Conservation (phyloP, 2,329 filamentous ascomycete species). For the Dryadomyces sulphureus region DNA sequence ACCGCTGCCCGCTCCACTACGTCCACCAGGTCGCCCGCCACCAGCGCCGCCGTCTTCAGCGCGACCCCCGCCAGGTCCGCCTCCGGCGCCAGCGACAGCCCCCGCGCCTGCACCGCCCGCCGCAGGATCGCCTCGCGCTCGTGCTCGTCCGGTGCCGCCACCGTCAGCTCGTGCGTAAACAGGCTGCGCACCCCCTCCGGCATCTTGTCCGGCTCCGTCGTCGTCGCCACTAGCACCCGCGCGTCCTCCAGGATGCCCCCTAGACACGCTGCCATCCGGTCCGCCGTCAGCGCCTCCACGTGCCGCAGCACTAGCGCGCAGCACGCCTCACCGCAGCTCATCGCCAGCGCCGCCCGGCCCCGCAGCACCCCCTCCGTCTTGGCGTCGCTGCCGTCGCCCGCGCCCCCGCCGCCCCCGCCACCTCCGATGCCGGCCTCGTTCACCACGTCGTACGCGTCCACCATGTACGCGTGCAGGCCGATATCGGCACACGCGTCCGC, state of each 20-base stretch:
- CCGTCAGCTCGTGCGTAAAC: constrained; percentile 91
- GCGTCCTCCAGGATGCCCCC: constrained; percentile 69
- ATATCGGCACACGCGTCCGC: constrained; percentile 70
- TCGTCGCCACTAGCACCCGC: constrained; percentile 80
- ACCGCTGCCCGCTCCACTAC: constrained; percentile 82
- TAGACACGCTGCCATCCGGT: constrained; percentile 74
- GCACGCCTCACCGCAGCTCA: constrained; percentile 72
- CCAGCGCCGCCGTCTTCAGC: constrained; percentile 87
- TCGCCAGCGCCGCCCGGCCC: constrained; percentile 72
- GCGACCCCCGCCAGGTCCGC: constrained; percentile 77
- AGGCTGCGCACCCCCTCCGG: constrained; percentile 78
- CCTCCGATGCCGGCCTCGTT: constrained; percentile 66
- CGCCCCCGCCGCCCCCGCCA: neutral
- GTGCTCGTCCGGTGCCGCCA: constrained; percentile 80
- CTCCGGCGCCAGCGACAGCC: constrained; percentile 63
- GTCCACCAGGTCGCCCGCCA: constrained; percentile 86
- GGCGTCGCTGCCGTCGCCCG: constrained; percentile 58
- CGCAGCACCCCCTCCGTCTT: constrained; percentile 89
- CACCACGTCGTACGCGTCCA: constrained; percentile 86
- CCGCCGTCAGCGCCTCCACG: constrained; percentile 78
- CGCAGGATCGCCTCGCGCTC: constrained; percentile 80
- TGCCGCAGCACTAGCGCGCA: constrained; percentile 80
- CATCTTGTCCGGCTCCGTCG: constrained; percentile 88
- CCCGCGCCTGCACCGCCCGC: constrained; percentile 60
- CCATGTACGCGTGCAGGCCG: constrained; percentile 74